Evolutionary conservation across 768 basidiomycete genomes (phyloP).

Genomic region (Naganishia randhawae): DNA sequence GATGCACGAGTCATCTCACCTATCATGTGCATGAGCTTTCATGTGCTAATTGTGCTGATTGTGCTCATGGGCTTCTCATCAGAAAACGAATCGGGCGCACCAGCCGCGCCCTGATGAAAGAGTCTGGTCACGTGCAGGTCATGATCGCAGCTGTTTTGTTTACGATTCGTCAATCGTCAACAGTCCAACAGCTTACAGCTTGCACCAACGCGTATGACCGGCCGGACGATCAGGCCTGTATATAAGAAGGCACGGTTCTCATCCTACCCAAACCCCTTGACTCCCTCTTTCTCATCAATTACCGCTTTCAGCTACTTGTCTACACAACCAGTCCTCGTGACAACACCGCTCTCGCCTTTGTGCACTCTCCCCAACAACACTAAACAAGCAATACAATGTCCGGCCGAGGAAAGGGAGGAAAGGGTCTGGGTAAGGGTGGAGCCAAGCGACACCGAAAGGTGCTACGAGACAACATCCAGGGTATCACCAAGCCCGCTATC

Average conservation of each 20-base stretch:
- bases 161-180: background rate
- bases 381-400: slow-evolving; percentile 46
- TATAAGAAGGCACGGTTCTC: too few relatives aligned
- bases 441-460: slow-evolving; percentile 55
- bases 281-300: background rate
- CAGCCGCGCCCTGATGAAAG: background rate
- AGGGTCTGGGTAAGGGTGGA: slow-evolving; percentile 55
- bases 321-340: slow-evolving; percentile 16
- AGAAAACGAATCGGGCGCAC: background rate
- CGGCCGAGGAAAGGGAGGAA: slow-evolving; percentile 54
- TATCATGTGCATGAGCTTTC: background rate
- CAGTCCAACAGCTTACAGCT: background rate
- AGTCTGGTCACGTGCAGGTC: background rate
- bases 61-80: background rate
- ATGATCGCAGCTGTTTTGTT: background rate
- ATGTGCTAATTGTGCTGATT: background rate
- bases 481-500: slow-evolving; percentile 58
- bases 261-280: too few relatives aligned
- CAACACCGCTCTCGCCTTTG: slow-evolving; percentile 19
- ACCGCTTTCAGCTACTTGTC: background rate
- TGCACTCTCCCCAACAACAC: slow-evolving; percentile 16
- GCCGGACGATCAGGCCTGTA: background rate
- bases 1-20: background rate
- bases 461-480: slow-evolving; percentile 54
- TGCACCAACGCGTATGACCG: background rate